A percentile compares a stretch with the other conserved stretches of the same genome.
phyloP scores from a whole-genome alignment of 1,139 yeast species.

The Saccharomyces hybrid region DNA sequence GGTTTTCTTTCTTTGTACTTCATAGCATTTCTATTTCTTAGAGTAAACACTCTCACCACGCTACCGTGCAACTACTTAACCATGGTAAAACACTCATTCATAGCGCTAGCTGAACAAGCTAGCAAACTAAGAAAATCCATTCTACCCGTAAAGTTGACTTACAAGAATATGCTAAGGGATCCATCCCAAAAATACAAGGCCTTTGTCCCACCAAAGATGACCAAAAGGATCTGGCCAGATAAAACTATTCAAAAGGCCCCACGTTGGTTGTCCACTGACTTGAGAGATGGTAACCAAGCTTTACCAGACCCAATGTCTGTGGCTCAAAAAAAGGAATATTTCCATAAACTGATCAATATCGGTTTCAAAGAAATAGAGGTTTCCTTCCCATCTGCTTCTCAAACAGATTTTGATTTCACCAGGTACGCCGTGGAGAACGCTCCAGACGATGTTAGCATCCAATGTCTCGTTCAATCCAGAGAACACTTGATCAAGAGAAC shows the following conservation, averaged over 20 bases:
- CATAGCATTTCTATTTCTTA: neutral
- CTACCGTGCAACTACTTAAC: neutral
- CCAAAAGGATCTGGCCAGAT: conserved; percentile 84
- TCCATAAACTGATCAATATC: conserved; percentile 71
- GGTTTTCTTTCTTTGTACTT: neutral
- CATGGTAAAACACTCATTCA: neutral
- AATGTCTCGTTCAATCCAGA: conserved; percentile 87
- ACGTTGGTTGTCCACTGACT: conserved; percentile 92
- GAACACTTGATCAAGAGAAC: conserved; percentile 85
- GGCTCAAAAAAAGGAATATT: conserved; percentile 81
- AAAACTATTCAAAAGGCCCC: conserved; percentile 73
- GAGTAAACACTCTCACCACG: neutral
- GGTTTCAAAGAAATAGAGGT: conserved; percentile 98
- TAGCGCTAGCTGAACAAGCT: neutral
- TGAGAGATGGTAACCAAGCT: conserved; percentile 95
- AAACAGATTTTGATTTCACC: conserved; percentile 92
- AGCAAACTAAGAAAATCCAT: neutral
- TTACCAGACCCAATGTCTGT: conserved; percentile 95
- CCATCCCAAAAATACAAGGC: conserved; percentile 73
- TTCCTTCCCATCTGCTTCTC: conserved; percentile 93
- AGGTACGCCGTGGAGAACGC: conserved; percentile 87
- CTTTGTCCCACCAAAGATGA: conserved; percentile 53
- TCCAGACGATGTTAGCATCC: conserved; percentile 88
- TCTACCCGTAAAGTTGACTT: conserved; percentile 30
- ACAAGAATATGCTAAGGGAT: conserved; percentile 51